Percentiles rank a stretch among this genome's conserved stretches.
Evolutionary conservation across 768 basidiomycete genomes (phyloP).

Genomic region (Neoboletus brunneissimus): DNA sequence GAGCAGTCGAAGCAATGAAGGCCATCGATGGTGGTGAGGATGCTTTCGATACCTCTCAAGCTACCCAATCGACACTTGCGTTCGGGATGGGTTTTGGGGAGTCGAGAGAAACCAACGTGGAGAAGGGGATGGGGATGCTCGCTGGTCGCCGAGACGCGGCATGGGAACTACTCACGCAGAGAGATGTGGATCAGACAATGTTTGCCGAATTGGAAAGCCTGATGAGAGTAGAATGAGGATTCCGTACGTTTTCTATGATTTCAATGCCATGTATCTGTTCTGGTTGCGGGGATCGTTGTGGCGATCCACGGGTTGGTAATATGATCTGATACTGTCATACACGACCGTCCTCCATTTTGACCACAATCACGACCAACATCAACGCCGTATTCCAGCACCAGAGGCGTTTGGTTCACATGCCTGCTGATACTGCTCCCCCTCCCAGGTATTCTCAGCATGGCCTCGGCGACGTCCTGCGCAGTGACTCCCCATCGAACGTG

Average conservation of each 20-base stretch:
- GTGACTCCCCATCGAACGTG: conserved; percentile 18
- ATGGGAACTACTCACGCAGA: conserved; percentile 68
- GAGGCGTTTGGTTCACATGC: conserved; percentile 16
- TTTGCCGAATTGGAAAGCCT: conserved; percentile 81
- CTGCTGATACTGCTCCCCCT: conserved; percentile 49
- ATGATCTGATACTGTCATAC: background rate
- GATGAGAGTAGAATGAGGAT: conserved; percentile 55
- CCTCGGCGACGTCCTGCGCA: conserved; percentile 19
- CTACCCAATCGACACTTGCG: conserved; percentile 56
- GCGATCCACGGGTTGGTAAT: conserved; percentile 8
- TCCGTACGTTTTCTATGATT: background rate
- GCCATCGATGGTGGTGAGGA: conserved; percentile 75
- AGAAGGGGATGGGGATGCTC: conserved; percentile 73
- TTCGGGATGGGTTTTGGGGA: conserved; percentile 89
- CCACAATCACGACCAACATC: conserved; percentile 7
- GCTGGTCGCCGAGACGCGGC: conserved; percentile 69
- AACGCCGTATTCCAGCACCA: background rate
- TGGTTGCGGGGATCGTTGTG: conserved; percentile 3
- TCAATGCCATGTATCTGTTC: conserved; percentile 9
- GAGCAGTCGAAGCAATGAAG: conserved; percentile 76
- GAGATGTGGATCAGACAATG: conserved; percentile 71
- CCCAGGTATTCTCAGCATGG: conserved; percentile 60
- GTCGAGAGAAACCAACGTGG: conserved; percentile 57
- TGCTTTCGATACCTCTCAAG: conserved; percentile 64
- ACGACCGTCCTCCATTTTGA: background rate